These are phyloP conservation scores for Tuber brumale DNA, from an alignment of 495 filamentous ascomycete genomes.

Conservation along the genomic window DNA sequence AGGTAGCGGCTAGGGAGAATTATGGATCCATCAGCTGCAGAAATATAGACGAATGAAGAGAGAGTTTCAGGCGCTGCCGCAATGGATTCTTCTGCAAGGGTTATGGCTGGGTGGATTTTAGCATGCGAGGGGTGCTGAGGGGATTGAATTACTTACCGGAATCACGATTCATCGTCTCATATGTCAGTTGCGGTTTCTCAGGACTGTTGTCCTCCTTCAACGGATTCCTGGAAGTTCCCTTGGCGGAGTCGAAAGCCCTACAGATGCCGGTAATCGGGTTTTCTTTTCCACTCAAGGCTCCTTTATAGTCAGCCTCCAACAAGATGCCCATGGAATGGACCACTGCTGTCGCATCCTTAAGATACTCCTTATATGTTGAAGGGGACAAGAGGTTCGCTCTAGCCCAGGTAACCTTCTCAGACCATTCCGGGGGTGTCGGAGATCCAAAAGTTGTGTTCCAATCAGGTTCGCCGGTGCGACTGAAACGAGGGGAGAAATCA, in stretches of 20 bases:
- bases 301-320: constrained; percentile 97
- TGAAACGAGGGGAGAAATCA: constrained; percentile 39
- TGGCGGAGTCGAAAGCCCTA: constrained; percentile 65
- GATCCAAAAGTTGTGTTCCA: constrained; percentile 78
- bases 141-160: constrained; percentile 48
- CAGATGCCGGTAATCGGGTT: constrained; percentile 65
- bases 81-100: constrained; percentile 73
- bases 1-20: constrained; percentile 81
- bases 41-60: constrained; percentile 73
- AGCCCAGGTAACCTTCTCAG: constrained; percentile 74
- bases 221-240: constrained; percentile 61
- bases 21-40: constrained; percentile 76
- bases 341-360: constrained; percentile 70
- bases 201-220: constrained; percentile 47
- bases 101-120: constrained; percentile 51
- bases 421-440: constrained; percentile 66
- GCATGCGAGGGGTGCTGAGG: constrained; percentile 10
- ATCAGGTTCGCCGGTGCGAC: constrained; percentile 78
- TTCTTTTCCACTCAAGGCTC: constrained; percentile 73
- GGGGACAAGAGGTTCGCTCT: constrained; percentile 81
- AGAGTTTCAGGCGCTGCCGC: constrained; percentile 58
- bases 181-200: constrained; percentile 72
- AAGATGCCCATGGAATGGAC: constrained; percentile 93
- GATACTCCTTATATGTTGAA: constrained; percentile 61
- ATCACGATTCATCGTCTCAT: constrained; percentile 97